Evolutionary conservation across 108 stramenopile species (phyloP).

Genomic region (Mediolabrus comicus): DNA sequence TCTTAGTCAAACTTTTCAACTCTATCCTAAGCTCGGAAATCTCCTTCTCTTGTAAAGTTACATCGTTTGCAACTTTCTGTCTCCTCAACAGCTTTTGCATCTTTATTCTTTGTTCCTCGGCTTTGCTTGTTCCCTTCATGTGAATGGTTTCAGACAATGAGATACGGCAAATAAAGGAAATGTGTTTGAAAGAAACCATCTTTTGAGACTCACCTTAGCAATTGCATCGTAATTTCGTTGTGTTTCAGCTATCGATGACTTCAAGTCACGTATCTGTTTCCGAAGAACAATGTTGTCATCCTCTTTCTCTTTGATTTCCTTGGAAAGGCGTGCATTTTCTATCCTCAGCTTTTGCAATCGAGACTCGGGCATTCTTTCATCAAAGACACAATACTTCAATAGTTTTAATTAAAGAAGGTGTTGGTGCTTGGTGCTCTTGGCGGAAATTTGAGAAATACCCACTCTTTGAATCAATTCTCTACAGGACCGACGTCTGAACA

Average conservation of each 20-base stretch:
- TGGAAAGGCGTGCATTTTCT: background rate
- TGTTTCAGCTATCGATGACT: background rate
- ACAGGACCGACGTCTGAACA: too few species aligned
- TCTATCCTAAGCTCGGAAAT: background rate
- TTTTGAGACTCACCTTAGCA: background rate
- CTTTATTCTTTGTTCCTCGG: background rate
- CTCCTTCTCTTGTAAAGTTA: background rate
- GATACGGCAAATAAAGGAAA: background rate
- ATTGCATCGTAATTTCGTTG: background rate
- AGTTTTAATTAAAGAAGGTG: too few species aligned
- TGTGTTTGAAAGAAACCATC: background rate
- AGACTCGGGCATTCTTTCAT: background rate
- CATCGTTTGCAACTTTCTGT: background rate
- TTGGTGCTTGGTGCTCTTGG: too few species aligned
- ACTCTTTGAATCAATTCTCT: too few species aligned
- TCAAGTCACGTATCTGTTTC: background rate
- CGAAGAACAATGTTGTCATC: background rate
- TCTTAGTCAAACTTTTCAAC: background rate
- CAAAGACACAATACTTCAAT: too few species aligned
- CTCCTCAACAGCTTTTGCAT: background rate
- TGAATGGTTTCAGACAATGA: background rate
- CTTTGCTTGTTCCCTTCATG: background rate
- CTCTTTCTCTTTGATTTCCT: slow-evolving; percentile 6
- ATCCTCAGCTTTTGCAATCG: background rate
- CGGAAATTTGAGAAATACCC: too few species aligned